phyloP scores from a whole-genome alignment of 805 yeast genomes.

The Ogataea methanolica region DNA sequence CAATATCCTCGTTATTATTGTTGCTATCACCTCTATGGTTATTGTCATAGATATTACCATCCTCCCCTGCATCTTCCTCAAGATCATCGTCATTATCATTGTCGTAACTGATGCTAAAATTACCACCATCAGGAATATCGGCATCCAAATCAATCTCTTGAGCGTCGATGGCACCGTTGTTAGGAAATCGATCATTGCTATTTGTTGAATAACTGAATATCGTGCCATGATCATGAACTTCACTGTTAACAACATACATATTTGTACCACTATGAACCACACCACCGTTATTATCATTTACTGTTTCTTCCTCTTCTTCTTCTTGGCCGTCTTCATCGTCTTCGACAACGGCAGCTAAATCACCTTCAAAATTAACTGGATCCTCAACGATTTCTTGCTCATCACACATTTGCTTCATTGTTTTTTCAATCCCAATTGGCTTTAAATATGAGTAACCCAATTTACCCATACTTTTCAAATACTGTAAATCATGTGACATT shows the following conservation, averaged over 20 bases:
- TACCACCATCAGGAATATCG: conserved; percentile 38
- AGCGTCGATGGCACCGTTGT: not conserved
- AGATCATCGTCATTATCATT: conserved; percentile 10
- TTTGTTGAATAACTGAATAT: conserved; percentile 1
- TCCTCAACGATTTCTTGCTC: conserved; percentile 19
- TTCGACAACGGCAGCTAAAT: conserved; percentile 6
- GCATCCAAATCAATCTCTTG: conserved; percentile 40
- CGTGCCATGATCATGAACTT: not conserved
- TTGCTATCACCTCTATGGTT: conserved; percentile 7
- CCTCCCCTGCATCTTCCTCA: conserved; percentile 9
- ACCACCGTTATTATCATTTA: conserved; percentile 4
- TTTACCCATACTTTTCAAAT: conserved; percentile 32
- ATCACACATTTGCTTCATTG: conserved; percentile 37
- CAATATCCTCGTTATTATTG: conserved; percentile 4
- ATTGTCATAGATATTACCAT: conserved; percentile 2
- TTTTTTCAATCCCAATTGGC: conserved; percentile 59
- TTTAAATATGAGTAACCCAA: conserved; percentile 45
- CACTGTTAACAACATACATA: not conserved
- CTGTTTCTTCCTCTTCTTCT: conserved; percentile 23
- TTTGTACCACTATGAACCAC: conserved; percentile 1
- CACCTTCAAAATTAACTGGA: conserved; percentile 18
- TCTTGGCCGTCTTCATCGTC: conserved; percentile 8
- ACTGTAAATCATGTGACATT: conserved; percentile 19
- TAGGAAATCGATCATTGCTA: not conserved
- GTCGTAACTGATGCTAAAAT: conserved; percentile 30